Evolutionary conservation across 345 rosid genomes (phyloP), one percentile per base, ranked within the genome.

Genomic region (Salix exigua): DNA sequence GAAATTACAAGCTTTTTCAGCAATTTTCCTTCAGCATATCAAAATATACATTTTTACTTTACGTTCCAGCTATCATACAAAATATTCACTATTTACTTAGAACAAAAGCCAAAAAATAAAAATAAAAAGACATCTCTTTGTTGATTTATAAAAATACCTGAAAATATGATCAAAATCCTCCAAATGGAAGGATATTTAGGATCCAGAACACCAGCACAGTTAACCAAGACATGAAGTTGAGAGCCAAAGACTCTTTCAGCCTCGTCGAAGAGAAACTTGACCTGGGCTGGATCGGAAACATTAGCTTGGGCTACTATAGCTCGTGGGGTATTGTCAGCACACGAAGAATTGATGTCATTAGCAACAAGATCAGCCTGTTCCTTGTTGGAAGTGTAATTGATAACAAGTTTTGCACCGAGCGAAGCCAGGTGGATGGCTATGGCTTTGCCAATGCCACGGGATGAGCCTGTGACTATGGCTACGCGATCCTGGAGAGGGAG

Each of bases 381-480:
- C 25, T 81, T 66, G 70, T 62, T 71, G 53, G 87, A 84, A 50
- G 77, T 38, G 77, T 79, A 83, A 63, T 82, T 83, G 66, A 86
- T 40, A 64, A 86, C 85, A 33, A 83, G 33, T 44, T 67, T 78
- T 1, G 87, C 81, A 30, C 85, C 85, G 14, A 86, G 77, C 0
- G 82, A 82, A 60, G 82, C 83, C 26, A 86, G 73, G 68, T 83
- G 87, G 76, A 77, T 68, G 44, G 82, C 87, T 28, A 82, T 75
- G 68, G 84, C 84, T 6, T 69, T 70, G 18, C 88, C 87, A 1
- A 82, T 83, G 62, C 85, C 88, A 2, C 81, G 74, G 18, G 88
- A 83, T 50, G 85, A 77, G 63, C 84, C 88, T 4, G 87, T 83
- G 25, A 86, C 84, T 2, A 83, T 82, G 67, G 84, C 87, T 21